phyloP scores from a whole-genome alignment of 2,329 filamentous ascomycete genomes.

The Bertia moriformis region DNA sequence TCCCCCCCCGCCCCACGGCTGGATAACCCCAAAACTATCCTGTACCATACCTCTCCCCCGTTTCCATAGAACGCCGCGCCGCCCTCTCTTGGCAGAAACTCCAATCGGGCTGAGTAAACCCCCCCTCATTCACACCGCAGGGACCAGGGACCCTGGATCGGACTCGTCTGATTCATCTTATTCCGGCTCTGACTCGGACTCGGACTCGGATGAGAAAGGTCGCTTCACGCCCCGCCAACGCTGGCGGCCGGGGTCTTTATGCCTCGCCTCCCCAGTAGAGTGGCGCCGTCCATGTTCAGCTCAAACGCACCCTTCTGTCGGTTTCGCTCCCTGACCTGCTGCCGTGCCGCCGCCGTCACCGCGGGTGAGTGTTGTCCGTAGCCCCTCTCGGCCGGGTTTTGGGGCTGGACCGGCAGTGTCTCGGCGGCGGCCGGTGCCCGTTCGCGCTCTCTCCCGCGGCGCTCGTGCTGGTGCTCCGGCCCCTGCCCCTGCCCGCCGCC shows the following conservation, averaged over 20 bases:
- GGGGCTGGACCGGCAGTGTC: slow-evolving; percentile 17
- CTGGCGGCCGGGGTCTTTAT: slow-evolving; percentile 36
- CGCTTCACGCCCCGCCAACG: slow-evolving; percentile 15
- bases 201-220: no score
- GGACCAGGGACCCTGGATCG: no score
- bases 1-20: no score
- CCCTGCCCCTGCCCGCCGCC: slow-evolving; percentile 32
- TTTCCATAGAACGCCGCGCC: no score
- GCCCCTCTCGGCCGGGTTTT: slow-evolving; percentile 37
- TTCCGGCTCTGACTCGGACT: no score
- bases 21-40: no score
- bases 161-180: no score
- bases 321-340: slow-evolving; percentile 56
- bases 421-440: no score
- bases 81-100: no score
- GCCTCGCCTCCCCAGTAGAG: slow-evolving; percentile 60
- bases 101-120: no score
- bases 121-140: no score
- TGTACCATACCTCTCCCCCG: no score
- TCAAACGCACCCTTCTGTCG: slow-evolving; percentile 75
- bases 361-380: slow-evolving; percentile 81
- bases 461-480: slow-evolving; percentile 35
- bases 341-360: slow-evolving; percentile 69
- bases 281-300: slow-evolving; percentile 80
- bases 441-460: slow-evolving; percentile 33